Conservation (phyloP, 805 yeast genomes). For the Candida stauntonica region DNA sequence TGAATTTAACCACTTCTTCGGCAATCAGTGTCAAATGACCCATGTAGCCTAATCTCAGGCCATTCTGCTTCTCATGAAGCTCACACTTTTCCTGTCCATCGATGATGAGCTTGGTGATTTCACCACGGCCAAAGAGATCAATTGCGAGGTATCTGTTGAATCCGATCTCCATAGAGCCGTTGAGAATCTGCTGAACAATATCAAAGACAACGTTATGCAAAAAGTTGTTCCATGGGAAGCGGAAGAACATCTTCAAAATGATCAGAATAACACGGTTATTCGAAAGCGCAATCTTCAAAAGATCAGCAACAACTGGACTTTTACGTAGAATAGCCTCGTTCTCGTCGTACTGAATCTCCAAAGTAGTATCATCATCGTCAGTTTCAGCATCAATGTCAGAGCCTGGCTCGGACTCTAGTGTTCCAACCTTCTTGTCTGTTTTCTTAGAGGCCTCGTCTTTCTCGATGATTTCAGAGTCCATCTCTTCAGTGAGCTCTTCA, state of each 20-base stretch:
- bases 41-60: slow-evolving; percentile 85
- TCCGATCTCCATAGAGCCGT: slow-evolving; percentile 81
- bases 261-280: slow-evolving; percentile 67
- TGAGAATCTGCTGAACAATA: slow-evolving; percentile 88
- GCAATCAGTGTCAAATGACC: slow-evolving; percentile 94
- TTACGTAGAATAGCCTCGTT: slow-evolving; percentile 41
- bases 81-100: slow-evolving; percentile 59
- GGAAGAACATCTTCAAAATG: slow-evolving; percentile 71
- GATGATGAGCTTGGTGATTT: slow-evolving; percentile 53
- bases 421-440: slow-evolving; percentile 3
- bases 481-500: neutral
- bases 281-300: slow-evolving; percentile 72
- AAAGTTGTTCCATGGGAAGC: slow-evolving; percentile 95
- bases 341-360: slow-evolving; percentile 33
- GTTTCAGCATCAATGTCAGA: slow-evolving; percentile 21
- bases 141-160: slow-evolving; percentile 73
- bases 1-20: slow-evolving; percentile 92
- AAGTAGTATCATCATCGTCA: slow-evolving; percentile 11
- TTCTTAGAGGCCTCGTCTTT: slow-evolving; percentile 21
- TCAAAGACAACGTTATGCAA: slow-evolving; percentile 97
- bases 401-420: slow-evolving; percentile 26
- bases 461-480: neutral
- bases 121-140: slow-evolving; percentile 65
- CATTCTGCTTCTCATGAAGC: slow-evolving; percentile 52
- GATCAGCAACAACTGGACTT: slow-evolving; percentile 80